Base-by-base conservation (phyloP, 345 rosid genomes). In the Brassica incana region DNA sequence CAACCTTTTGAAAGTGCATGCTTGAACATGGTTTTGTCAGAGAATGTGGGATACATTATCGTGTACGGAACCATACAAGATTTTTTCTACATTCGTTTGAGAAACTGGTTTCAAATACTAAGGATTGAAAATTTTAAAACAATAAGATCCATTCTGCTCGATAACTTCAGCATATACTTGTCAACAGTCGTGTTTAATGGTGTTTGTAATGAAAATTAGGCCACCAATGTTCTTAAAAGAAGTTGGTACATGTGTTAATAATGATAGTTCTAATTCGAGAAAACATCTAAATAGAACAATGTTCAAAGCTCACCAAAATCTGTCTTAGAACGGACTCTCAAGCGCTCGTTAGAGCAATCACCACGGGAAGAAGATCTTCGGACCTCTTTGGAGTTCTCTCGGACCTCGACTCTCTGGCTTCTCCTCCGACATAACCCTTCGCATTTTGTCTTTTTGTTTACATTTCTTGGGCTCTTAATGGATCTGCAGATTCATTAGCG, bases 11-110 rank as follows among this genome's bases (percentile, higher is more conserved):
- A 70, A 56, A 75, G 56, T 66, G 80, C 77, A 81, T 76, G 83
- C 80, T 71, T 71, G 65, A 81, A 76, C 80, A 81, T 81, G 80
- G 72, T 76, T 58, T 83, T 85, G 88, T 84, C 92, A 82, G 90
- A 82, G 90, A 88, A 86, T 83, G 85, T 81, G 90, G 87, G 84
- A 84, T 80, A 81, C 86, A 52, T 35, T 73, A 73, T 50, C 67
- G 59, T 77, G 89, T 85, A 48, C 54, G 90, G 86, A 83, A 52
- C 67, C 64, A 62, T 15, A 64, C 62, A 59, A 36, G 23, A 15
- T 27, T 18, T 65, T 65, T 56, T 76, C 65, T 71, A 67, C 74
- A 45, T 43, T 66, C 50, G 36, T 79, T 20, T 48, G 15, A 65
- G 30, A 73, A 60, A 74, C 2, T 23, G 63, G 77, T 23, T 59